Evolutionary conservation across 345 rosid species (phyloP).

Genomic region (Salix brachista): DNA sequence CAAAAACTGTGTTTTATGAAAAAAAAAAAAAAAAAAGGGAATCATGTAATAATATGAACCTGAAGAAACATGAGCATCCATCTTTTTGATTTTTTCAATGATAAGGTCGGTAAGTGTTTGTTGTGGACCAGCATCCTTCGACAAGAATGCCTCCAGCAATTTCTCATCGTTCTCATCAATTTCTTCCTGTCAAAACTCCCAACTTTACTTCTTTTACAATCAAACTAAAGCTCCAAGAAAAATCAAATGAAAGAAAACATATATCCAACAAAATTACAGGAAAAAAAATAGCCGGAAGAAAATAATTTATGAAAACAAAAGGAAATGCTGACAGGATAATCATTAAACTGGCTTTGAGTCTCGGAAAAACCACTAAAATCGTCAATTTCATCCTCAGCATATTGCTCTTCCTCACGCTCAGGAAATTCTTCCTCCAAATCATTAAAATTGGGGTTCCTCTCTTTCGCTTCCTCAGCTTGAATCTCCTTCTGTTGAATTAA

Average conservation of each 20-base stretch:
- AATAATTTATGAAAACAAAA: not conserved
- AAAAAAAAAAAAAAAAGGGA: not conserved
- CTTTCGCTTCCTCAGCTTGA: constrained; percentile 53
- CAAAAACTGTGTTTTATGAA: not conserved
- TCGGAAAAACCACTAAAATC: constrained; percentile 60
- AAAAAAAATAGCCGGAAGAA: not conserved
- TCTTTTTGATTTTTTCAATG: constrained; percentile 57
- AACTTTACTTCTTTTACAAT: not conserved
- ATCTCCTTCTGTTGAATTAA: constrained; percentile 80
- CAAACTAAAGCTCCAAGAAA: not conserved
- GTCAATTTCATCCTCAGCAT: constrained; percentile 55
- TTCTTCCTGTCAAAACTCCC: constrained; percentile 46
- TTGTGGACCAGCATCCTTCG: constrained; percentile 59
- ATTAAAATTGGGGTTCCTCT: constrained; percentile 19
- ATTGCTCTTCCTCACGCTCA: constrained; percentile 15
- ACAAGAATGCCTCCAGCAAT: constrained; percentile 71
- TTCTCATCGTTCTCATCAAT: constrained; percentile 78
- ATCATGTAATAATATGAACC: constrained; percentile 32
- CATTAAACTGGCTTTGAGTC: constrained; percentile 51
- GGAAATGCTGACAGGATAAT: constrained; percentile 40
- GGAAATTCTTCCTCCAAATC: constrained; percentile 41
- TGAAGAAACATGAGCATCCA: constrained; percentile 50
- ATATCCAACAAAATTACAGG: not conserved
- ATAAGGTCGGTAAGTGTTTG: constrained; percentile 79
- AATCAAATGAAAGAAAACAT: not conserved